Evolutionary conservation across 2,329 filamentous ascomycete genomes (phyloP).

Genomic region (Xylaria sp.): DNA sequence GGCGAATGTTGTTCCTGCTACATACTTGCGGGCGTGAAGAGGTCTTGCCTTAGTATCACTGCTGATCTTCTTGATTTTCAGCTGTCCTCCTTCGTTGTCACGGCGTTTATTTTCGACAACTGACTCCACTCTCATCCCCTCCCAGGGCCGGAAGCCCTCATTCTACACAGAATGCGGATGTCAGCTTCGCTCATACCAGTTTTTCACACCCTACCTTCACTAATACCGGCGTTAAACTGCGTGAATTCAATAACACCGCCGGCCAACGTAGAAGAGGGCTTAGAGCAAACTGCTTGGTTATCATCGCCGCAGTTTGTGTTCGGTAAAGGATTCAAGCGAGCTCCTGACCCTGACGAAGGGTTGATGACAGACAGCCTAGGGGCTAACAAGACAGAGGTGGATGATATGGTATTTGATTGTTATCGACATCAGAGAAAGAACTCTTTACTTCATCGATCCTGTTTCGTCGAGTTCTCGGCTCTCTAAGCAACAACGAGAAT

Average conservation of each 20-base stretch:
- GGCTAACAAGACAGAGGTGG: slow-evolving; percentile 14
- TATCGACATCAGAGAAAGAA: neutral
- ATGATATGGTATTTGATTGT: slow-evolving; percentile 8
- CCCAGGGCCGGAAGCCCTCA: slow-evolving; percentile 41
- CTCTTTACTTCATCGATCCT: slow-evolving; percentile 13
- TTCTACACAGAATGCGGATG: slow-evolving; percentile 43
- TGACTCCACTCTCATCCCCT: too few species aligned
- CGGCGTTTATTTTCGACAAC: too few species aligned
- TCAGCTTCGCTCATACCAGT: slow-evolving; percentile 45
- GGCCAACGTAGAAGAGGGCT: slow-evolving; percentile 46
- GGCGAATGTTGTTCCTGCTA: too few species aligned
- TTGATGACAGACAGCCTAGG: slow-evolving; percentile 49
- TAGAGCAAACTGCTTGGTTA: slow-evolving; percentile 62
- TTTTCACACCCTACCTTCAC: slow-evolving; percentile 55
- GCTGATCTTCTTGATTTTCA: too few species aligned
- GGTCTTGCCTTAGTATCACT: too few species aligned
- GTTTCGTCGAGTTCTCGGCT: neutral
- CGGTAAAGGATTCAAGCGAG: slow-evolving; percentile 59
- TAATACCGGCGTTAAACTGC: slow-evolving; percentile 70
- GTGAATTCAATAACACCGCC: slow-evolving; percentile 68
- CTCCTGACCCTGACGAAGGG: slow-evolving; percentile 58
- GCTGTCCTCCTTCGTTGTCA: too few species aligned
- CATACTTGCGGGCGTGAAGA: too few species aligned
- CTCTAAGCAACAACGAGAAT: neutral
- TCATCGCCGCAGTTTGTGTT: slow-evolving; percentile 61